Evolutionary conservation across 1,284 basidiomycete species (phyloP).

Genomic region (Neolentinus lepideus): DNA sequence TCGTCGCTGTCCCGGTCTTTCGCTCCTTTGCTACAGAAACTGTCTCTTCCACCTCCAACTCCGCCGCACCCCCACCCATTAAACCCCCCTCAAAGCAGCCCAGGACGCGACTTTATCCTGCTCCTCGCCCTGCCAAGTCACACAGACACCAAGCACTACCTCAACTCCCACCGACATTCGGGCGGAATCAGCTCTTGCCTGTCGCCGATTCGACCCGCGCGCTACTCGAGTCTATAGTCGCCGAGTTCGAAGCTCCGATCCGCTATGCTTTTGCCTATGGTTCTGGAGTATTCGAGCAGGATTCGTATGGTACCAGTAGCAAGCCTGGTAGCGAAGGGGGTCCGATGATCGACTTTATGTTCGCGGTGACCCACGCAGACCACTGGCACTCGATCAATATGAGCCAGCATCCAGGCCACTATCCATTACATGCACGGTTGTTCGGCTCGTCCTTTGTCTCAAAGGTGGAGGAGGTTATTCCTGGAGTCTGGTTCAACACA

Average conservation of each 20-base stretch:
- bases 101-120: conserved; percentile 34
- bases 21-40: conserved; percentile 47
- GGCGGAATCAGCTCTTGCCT: conserved; percentile 73
- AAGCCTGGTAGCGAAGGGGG: conserved; percentile 23
- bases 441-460: conserved; percentile 77
- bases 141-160: conserved; percentile 37
- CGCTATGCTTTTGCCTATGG: conserved; percentile 94
- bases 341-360: conserved; percentile 94
- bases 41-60: conserved; percentile 26
- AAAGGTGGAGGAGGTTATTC: conserved; percentile 72
- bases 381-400: conserved; percentile 97
- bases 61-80: conserved; percentile 22
- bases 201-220: conserved; percentile 72
- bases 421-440: conserved; percentile 78
- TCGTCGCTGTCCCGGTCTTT: conserved; percentile 13
- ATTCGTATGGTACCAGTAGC: conserved; percentile 45
- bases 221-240: conserved; percentile 71
- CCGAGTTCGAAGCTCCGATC: conserved; percentile 77
- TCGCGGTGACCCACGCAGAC: conserved; percentile 85
- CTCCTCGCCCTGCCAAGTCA: conserved; percentile 44
- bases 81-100: conserved; percentile 17
- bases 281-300: conserved; percentile 89
- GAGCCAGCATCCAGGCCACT: conserved; percentile 84
- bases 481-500: conserved; percentile 94
- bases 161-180: conserved; percentile 63